Conservation (phyloP, 306 rosid genomes). For the Casuarina cunninghamiana region DNA sequence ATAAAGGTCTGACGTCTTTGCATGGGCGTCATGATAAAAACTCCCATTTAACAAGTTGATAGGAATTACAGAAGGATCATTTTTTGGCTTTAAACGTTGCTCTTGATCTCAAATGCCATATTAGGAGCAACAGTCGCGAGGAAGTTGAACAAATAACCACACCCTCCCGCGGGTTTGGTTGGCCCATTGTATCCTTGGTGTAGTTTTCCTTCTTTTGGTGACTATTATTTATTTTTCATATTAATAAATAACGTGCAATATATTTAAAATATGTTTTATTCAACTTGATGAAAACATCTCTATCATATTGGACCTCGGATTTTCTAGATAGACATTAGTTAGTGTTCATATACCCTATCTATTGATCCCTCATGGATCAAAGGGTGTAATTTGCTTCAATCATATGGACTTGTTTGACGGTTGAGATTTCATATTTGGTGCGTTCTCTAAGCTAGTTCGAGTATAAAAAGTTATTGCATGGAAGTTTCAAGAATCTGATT, state of each 20-base stretch:
- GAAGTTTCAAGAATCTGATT: not conserved
- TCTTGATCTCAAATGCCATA: not conserved
- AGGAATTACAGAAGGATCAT: slow-evolving; percentile 40
- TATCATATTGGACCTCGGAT: too few relatives aligned
- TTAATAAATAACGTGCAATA: too few relatives aligned
- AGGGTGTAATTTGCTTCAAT: too few relatives aligned
- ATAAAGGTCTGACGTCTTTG: not conserved
- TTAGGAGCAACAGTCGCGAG: slow-evolving; percentile 52
- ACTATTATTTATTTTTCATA: too few relatives aligned
- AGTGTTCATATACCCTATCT: too few relatives aligned
- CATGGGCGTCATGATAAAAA: slow-evolving; percentile 20
- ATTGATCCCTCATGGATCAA: too few relatives aligned
- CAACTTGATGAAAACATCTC: too few relatives aligned
- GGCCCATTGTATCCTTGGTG: slow-evolving; percentile 69
- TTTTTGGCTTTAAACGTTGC: not conserved
- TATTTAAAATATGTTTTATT: too few relatives aligned
- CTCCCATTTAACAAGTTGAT: slow-evolving; percentile 30
- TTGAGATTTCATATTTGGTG: too few relatives aligned
- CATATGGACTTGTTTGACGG: too few relatives aligned
- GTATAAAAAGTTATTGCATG: not conserved
- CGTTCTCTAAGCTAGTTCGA: not conserved
- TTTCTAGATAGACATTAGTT: too few relatives aligned
- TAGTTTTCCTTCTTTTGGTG: slow-evolving; percentile 37
- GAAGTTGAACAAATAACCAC: slow-evolving; percentile 32
- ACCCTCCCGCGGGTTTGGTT: slow-evolving; percentile 54